phyloP scores from a whole-genome alignment of 2,329 filamentous ascomycete species.

The Aspergillus ustus region DNA sequence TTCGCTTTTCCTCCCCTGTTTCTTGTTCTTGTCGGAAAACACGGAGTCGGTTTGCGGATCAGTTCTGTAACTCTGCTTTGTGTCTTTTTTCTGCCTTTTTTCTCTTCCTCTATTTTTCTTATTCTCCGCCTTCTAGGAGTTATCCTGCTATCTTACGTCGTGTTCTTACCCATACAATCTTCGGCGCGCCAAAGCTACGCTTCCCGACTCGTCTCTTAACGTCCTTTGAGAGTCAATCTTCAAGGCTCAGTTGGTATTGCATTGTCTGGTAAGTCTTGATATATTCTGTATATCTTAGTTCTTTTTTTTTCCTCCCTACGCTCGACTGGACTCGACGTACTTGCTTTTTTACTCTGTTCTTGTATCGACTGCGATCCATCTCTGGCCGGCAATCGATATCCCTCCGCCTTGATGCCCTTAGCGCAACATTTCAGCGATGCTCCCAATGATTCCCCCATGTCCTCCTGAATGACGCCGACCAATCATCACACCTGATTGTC shows the following conservation, averaged over 20 bases:
- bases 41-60: conserved; percentile 38
- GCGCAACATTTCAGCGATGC: background rate
- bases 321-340: background rate
- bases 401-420: background rate
- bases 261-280: conserved; percentile 28
- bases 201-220: conserved; percentile 22
- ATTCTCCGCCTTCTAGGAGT: conserved; percentile 32
- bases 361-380: background rate
- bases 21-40: conserved; percentile 33
- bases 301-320: conserved; percentile 4
- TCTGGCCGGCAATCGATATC: background rate
- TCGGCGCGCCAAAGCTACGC: conserved; percentile 25
- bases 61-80: conserved; percentile 30
- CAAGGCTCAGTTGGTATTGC: conserved; percentile 27
- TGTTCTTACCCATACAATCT: conserved; percentile 26
- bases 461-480: background rate
- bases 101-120: conserved; percentile 26
- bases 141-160: conserved; percentile 30
- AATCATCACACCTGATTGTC: background rate
- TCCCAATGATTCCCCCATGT: background rate
- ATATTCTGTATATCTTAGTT: background rate
- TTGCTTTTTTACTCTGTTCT: background rate
- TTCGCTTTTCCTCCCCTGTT: conserved; percentile 24
- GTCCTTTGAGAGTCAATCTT: conserved; percentile 22
- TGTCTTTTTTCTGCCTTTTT: conserved; percentile 27